Evolutionary conservation across 768 basidiomycete genomes (phyloP).

Genomic region (Tylopilus sp.): DNA sequence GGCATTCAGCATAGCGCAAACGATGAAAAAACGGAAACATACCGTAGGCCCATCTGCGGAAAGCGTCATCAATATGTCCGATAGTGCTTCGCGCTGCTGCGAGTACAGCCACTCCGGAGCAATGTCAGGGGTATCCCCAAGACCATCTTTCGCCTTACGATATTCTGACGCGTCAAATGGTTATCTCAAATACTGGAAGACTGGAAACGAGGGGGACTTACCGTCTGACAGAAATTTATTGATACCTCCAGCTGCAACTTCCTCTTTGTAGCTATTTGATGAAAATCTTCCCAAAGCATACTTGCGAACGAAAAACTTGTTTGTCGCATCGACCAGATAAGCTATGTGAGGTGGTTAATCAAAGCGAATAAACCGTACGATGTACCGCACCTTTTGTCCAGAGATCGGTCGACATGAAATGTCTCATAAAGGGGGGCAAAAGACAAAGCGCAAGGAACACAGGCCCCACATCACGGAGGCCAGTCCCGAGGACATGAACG

Average conservation of each 20-base stretch:
- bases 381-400: slow-evolving; percentile 21
- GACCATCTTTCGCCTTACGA: slow-evolving; percentile 14
- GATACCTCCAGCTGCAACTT: slow-evolving; percentile 24
- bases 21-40: neutral
- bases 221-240: slow-evolving; percentile 13
- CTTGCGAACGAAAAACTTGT: slow-evolving; percentile 22
- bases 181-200: neutral
- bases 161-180: slow-evolving; percentile 15
- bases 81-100: slow-evolving; percentile 1
- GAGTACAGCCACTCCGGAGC: slow-evolving; percentile 12
- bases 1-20: neutral
- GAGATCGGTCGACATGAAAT: slow-evolving; percentile 3
- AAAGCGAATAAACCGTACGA: neutral
- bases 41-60: slow-evolving; percentile 19
- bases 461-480: slow-evolving; percentile 17
- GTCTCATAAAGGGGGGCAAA: slow-evolving; percentile 5
- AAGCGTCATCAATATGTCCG: slow-evolving; percentile 4
- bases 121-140: slow-evolving; percentile 15
- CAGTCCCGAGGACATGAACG: slow-evolving; percentile 14
- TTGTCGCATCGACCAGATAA: slow-evolving; percentile 16
- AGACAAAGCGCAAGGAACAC: slow-evolving; percentile 20
- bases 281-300: slow-evolving; percentile 15
- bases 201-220: neutral
- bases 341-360: slow-evolving; percentile 5
- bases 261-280: slow-evolving; percentile 10